phyloP scores from a whole-genome alignment of 2,329 filamentous ascomycete genomes.

The Venturia aucupariae region DNA sequence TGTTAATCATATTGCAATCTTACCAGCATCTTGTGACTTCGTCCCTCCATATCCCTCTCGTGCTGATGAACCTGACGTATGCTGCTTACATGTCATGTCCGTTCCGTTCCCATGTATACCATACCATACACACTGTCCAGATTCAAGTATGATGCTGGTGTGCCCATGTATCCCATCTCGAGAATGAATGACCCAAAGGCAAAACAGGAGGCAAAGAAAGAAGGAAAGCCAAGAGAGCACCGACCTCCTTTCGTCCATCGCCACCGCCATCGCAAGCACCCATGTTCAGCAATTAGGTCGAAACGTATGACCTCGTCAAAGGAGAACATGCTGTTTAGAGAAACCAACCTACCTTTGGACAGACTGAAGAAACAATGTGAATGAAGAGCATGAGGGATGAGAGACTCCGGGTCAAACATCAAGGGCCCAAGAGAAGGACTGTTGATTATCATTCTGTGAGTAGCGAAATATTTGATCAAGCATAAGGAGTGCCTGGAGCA shows the following conservation, averaged over 20 bases:
- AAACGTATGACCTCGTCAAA: neutral
- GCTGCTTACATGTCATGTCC: slow-evolving; percentile 5
- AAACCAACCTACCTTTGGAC: neutral
- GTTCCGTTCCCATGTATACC: neutral
- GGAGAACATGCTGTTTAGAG: neutral
- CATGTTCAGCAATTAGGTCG: neutral
- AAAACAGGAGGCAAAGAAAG: neutral
- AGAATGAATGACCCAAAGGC: neutral
- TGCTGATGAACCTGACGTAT: neutral
- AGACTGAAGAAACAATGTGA: neutral
- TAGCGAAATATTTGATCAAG: neutral
- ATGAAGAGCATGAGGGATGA: neutral
- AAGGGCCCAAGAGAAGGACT: neutral
- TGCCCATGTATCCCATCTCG: neutral
- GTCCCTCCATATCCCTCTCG: slow-evolving; percentile 4
- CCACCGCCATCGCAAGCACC: neutral
- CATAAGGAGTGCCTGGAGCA: slow-evolving; percentile 9
- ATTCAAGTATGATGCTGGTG: slow-evolving; percentile 5
- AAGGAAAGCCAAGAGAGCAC: neutral
- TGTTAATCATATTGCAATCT: neutral
- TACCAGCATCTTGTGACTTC: neutral
- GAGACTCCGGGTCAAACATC: neutral
- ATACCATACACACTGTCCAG: neutral
- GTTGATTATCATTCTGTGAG: neutral
- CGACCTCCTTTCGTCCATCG: neutral